These are phyloP conservation scores for Ustulina deusta DNA, from an alignment of 2,329 filamentous ascomycete species.

Conservation along the genomic window DNA sequence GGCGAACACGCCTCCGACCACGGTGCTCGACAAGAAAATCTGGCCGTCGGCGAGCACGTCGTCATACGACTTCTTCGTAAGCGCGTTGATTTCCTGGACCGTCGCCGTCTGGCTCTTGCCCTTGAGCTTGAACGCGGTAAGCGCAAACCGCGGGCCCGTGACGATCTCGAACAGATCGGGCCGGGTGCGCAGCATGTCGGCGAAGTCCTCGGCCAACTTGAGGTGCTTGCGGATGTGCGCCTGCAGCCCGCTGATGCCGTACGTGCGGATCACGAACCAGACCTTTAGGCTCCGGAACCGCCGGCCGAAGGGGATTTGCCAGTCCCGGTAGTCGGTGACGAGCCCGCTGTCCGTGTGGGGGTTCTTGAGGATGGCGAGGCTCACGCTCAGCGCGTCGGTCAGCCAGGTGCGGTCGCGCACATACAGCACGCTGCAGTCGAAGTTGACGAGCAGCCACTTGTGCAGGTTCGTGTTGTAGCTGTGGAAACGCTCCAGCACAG, in stretches of 20 bases:
- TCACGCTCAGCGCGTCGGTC: constrained; percentile 75
- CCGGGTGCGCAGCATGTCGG: constrained; percentile 67
- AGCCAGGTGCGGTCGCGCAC: constrained; percentile 80
- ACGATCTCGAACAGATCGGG: constrained; percentile 81
- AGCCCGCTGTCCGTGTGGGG: constrained; percentile 82
- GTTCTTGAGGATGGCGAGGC: constrained; percentile 83
- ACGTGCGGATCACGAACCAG: constrained; percentile 91
- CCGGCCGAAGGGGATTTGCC: constrained; percentile 93
- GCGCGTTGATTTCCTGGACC: constrained; percentile 67
- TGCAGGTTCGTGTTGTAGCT: constrained; percentile 97
- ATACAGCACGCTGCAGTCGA: constrained; percentile 85
- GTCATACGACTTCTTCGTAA: constrained; percentile 82
- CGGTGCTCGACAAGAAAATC: constrained; percentile 84
- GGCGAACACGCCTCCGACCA: constrained; percentile 78
- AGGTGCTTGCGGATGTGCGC: constrained; percentile 78
- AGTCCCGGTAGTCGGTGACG: constrained; percentile 95
- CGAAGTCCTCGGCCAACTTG: constrained; percentile 76
- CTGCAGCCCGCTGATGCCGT: constrained; percentile 81
- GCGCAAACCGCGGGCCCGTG: constrained; percentile 78
- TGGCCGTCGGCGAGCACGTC: constrained; percentile 77
- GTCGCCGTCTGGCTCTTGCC: constrained; percentile 46
- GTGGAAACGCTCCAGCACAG: constrained; percentile 76
- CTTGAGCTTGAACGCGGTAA: constrained; percentile 73
- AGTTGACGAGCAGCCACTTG: constrained; percentile 97
- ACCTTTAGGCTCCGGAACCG: constrained; percentile 91